phyloP scores from a whole-genome alignment of 2,329 filamentous ascomycete species.

The Clarireedia sp. region DNA sequence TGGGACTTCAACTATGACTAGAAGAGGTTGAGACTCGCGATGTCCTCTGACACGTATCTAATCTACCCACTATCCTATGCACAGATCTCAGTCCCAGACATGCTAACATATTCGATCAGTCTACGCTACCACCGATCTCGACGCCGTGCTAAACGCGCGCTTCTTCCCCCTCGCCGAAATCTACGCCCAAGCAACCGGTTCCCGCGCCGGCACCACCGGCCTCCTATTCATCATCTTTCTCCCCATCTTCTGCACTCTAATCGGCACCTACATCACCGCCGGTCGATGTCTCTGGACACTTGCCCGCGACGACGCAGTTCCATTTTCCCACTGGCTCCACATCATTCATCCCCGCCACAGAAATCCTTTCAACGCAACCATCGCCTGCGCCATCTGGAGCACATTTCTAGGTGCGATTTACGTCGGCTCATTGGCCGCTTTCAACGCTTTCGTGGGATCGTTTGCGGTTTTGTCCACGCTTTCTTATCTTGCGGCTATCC shows the following conservation, averaged over 20 bases:
- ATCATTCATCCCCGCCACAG: constrained; percentile 38
- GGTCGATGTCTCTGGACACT: constrained; percentile 58
- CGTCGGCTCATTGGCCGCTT: constrained; percentile 57
- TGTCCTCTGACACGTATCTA: background rate
- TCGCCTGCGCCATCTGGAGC: constrained; percentile 41
- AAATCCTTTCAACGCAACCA: constrained; percentile 48
- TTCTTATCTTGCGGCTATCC: constrained; percentile 56
- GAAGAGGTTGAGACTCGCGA: background rate
- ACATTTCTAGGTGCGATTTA: constrained; percentile 57
- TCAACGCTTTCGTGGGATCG: constrained; percentile 56
- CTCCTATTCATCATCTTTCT: constrained; percentile 47
- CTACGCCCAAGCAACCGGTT: constrained; percentile 51
- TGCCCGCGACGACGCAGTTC: constrained; percentile 48
- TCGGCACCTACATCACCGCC: constrained; percentile 51
- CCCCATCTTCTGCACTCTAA: constrained; percentile 42
- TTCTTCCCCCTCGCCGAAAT: constrained; percentile 60
- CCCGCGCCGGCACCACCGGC: constrained; percentile 41
- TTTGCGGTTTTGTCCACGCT: constrained; percentile 47
- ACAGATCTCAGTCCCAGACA: background rate
- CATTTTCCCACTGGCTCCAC: constrained; percentile 41
- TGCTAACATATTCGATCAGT: constrained; percentile 27
- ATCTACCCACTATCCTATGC: background rate
- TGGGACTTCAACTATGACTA: background rate
- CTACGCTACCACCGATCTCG: constrained; percentile 48
- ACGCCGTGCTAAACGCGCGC: constrained; percentile 41